Evolutionary conservation across 345 rosid species (phyloP).

Genomic region (Dimocarpus longan): DNA sequence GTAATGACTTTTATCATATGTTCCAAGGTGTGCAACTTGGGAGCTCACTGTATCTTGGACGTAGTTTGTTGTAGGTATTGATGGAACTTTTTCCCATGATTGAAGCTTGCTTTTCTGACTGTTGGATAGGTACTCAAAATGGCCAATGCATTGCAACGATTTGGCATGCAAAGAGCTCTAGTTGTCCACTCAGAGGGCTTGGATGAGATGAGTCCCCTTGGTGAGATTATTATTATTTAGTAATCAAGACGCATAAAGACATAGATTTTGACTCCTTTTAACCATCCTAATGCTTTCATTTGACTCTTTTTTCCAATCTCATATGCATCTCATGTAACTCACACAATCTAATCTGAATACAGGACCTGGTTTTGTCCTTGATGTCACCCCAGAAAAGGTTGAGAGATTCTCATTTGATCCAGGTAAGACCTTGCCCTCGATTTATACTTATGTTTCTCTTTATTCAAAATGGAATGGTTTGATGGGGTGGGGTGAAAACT

Average conservation of each 20-base stretch:
- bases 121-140: constrained; percentile 74
- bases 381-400: constrained; percentile 67
- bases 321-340: constrained; percentile 1
- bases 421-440: constrained; percentile 43
- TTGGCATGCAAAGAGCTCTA: constrained; percentile 92
- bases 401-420: constrained; percentile 87
- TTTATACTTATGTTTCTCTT: neutral
- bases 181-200: constrained; percentile 96
- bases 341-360: constrained; percentile 17
- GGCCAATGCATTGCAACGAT: constrained; percentile 85
- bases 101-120: constrained; percentile 10
- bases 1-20: neutral
- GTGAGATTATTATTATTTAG: constrained; percentile 40
- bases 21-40: neutral
- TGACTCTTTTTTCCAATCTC: neutral
- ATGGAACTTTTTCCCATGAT: neutral
- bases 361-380: constrained; percentile 80
- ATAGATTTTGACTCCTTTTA: constrained; percentile 4
- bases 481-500: neutral
- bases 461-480: neutral
- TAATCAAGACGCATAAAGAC: neutral
- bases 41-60: neutral
- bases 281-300: neutral
- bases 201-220: constrained; percentile 96
- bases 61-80: constrained; percentile 7